Evolutionary conservation across 2,329 filamentous ascomycete species (phyloP).

Genomic region (Hypoxylon sp.): DNA sequence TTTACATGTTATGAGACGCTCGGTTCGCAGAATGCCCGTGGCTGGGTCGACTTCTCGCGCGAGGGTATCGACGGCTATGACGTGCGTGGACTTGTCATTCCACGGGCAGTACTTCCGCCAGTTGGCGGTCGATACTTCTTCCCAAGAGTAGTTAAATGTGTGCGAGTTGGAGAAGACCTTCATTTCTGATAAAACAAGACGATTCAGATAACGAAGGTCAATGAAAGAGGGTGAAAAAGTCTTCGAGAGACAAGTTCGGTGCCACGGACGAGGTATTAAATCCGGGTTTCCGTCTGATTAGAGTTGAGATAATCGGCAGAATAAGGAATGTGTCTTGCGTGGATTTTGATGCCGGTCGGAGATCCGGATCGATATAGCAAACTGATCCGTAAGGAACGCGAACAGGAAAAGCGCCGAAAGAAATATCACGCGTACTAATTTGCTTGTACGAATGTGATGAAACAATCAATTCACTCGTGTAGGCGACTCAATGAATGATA

Average conservation of each 20-base stretch:
- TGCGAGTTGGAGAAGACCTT: constrained; percentile 94
- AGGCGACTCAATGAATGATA: constrained; percentile 14
- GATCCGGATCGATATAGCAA: constrained; percentile 41
- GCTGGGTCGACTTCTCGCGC: constrained; percentile 73
- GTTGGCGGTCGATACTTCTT: constrained; percentile 96
- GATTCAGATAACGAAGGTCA: constrained; percentile 14
- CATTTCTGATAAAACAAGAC: constrained; percentile 68
- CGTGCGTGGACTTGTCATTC: constrained; percentile 99
- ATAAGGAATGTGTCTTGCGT: constrained; percentile 17
- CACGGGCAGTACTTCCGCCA: constrained; percentile 99
- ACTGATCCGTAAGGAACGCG: constrained; percentile 16
- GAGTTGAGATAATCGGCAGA: constrained; percentile 26
- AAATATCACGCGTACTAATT: constrained; percentile 25
- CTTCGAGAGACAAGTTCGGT: not conserved
- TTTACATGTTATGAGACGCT: constrained; percentile 74
- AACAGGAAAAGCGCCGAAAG: constrained; percentile 32
- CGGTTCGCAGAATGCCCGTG: constrained; percentile 73
- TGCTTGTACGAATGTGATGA: constrained; percentile 8
- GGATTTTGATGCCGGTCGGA: constrained; percentile 42
- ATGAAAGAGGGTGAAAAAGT: constrained; percentile 10
- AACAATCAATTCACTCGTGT: constrained; percentile 8
- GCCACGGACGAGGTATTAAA: constrained; percentile 20
- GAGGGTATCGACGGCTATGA: constrained; percentile 94
- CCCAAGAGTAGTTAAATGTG: constrained; percentile 98
- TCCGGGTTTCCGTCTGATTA: constrained; percentile 13